Evolutionary conservation across 192 early-diverging fungal species (phyloP).

Genomic region (Gigaspora rosea): DNA sequence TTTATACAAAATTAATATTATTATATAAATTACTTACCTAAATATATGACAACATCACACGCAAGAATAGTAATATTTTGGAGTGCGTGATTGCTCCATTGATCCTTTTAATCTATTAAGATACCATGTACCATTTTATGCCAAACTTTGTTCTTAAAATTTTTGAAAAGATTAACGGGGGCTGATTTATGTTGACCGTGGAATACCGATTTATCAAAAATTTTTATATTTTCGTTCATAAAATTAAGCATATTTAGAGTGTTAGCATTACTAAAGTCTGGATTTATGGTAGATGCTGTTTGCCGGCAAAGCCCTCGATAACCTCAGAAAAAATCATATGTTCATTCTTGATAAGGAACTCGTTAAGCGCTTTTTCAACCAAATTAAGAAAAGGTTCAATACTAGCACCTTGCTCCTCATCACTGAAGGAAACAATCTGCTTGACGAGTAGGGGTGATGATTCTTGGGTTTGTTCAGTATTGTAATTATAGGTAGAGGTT

Average conservation of each 20-base stretch:
- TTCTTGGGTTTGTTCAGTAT: constrained; percentile 1
- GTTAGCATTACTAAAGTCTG: not conserved
- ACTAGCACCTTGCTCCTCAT: constrained; percentile 5
- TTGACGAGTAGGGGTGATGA: not conserved
- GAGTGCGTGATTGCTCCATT: constrained; percentile 1
- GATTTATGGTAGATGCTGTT: constrained; percentile 1
- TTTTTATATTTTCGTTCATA: not conserved
- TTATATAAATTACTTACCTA: constrained; percentile 17
- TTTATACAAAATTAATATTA: constrained; percentile 8
- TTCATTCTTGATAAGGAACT: constrained; percentile 21
- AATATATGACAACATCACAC: not conserved
- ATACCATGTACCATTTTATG: constrained; percentile 11
- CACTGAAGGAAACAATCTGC: constrained; percentile 1
- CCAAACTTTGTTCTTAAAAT: constrained; percentile 20
- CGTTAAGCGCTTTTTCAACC: constrained; percentile 5
- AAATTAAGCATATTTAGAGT: not conserved
- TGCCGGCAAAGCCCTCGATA: not conserved
- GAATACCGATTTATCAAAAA: constrained; percentile 6
- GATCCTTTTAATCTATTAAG: not conserved
- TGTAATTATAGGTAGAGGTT: not conserved
- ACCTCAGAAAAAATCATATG: constrained; percentile 8
- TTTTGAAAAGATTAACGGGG: not conserved
- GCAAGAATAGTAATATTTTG: constrained; percentile 3
- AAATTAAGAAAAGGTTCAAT: constrained; percentile 11
- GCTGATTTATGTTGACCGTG: constrained; percentile 4